Conservation (phyloP, 2,329 filamentous ascomycete genomes). For the Neonectria neomacrospora region DNA sequence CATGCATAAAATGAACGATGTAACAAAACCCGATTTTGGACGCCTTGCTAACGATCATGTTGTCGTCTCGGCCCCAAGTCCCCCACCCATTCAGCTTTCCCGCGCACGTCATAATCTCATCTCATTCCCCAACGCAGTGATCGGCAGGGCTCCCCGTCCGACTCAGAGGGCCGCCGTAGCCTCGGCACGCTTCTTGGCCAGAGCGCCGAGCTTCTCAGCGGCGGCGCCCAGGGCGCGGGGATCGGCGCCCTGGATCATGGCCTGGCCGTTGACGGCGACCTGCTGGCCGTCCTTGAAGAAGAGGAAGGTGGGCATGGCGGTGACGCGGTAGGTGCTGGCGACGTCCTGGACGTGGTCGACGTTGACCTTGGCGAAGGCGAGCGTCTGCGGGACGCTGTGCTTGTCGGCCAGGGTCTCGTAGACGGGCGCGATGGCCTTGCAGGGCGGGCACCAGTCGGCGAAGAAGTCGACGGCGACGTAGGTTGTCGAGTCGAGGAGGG, state of each 20-base stretch:
- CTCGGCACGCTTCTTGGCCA: conserved; percentile 49
- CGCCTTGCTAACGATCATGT: conserved; percentile 4
- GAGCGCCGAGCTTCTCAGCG: conserved; percentile 51
- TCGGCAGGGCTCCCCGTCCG: background rate
- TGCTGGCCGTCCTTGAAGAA: conserved; percentile 76
- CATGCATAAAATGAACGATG: background rate
- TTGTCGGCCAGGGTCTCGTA: conserved; percentile 49
- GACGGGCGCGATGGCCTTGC: conserved; percentile 59
- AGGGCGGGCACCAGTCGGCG: conserved; percentile 63
- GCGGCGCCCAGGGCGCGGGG: conserved; percentile 46
- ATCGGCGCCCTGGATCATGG: conserved; percentile 50
- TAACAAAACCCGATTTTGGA: background rate
- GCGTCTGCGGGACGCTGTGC: conserved; percentile 56
- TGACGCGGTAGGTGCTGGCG: conserved; percentile 79
- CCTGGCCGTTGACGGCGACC: conserved; percentile 46
- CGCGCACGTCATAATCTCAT: background rate
- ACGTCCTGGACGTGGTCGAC: conserved; percentile 84
- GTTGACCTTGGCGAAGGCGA: conserved; percentile 89
- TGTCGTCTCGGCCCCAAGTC: background rate
- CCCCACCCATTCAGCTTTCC: background rate
- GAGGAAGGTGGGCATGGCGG: conserved; percentile 93
- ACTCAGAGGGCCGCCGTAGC: conserved; percentile 20
- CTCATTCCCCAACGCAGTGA: background rate
- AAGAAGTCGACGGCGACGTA: conserved; percentile 62
- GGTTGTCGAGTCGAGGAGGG: conserved; percentile 52